A percentile compares a stretch with the other conserved stretches of the same genome.
Evolutionary conservation across 306 rosid species (phyloP).

Genomic region (Castanospermum australe): DNA sequence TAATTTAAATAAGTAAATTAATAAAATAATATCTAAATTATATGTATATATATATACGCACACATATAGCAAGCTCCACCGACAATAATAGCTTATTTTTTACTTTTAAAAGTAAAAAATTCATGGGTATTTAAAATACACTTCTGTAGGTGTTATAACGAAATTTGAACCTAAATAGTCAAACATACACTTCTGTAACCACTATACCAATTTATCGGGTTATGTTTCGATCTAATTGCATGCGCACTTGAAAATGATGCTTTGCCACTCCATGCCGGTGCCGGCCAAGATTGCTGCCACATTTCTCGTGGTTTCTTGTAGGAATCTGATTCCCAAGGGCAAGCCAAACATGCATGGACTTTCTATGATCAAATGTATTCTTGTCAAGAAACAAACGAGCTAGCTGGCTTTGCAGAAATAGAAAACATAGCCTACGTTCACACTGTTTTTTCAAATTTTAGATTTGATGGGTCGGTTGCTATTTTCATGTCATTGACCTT

Average conservation of each 20-base stretch:
- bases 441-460: conserved; percentile 4
- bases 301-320: background rate
- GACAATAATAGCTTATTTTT: too few species aligned
- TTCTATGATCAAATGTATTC: conserved; percentile 20
- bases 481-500: conserved; percentile 18
- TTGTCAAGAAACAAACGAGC: background rate
- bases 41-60: too few species aligned
- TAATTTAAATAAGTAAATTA: too few species aligned
- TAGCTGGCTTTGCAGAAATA: background rate
- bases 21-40: too few species aligned
- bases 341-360: background rate
- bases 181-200: too few species aligned
- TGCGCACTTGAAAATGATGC: background rate
- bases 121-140: too few species aligned
- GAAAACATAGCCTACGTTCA: background rate
- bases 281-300: conserved; percentile 4
- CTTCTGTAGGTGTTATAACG: too few species aligned
- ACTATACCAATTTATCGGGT: too few species aligned
- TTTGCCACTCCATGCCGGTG: background rate
- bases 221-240: too few species aligned
- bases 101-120: too few species aligned
- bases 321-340: background rate
- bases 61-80: too few species aligned
- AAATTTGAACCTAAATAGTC: too few species aligned
- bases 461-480: conserved; percentile 18